Conservation (phyloP, 495 filamentous ascomycete genomes). For the Penicillium silybi region DNA sequence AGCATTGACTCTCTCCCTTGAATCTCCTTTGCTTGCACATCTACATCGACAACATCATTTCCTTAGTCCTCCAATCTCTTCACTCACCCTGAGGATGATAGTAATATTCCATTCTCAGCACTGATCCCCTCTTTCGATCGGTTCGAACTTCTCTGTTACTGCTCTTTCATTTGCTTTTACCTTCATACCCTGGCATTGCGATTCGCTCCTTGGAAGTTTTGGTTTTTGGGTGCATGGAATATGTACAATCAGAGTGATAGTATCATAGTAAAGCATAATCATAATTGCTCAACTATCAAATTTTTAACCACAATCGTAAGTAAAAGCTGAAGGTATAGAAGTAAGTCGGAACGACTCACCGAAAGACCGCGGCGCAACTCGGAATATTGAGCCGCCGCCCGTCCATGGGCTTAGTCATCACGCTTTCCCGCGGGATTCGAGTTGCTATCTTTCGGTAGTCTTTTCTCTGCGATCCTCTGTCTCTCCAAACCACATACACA, state of each 20-base stretch:
- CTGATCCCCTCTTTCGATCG: slow-evolving; percentile 7
- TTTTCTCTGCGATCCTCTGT: slow-evolving; percentile 9
- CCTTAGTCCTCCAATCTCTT: not conserved
- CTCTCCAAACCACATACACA: slow-evolving; percentile 8
- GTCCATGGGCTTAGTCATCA: slow-evolving; percentile 11
- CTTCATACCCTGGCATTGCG: slow-evolving; percentile 30
- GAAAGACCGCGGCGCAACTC: not conserved
- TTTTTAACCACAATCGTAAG: too few relatives aligned
- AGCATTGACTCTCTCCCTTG: slow-evolving; percentile 7
- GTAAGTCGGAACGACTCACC: not conserved
- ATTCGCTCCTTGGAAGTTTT: slow-evolving; percentile 11
- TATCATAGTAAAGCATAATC: slow-evolving; percentile 22
- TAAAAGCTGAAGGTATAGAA: not conserved
- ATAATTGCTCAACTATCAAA: slow-evolving; percentile 15
- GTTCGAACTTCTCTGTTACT: slow-evolving; percentile 5
- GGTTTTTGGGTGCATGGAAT: not conserved
- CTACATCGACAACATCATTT: not conserved
- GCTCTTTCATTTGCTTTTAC: not conserved
- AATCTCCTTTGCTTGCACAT: not conserved
- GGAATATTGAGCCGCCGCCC: slow-evolving; percentile 11
- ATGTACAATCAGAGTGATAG: slow-evolving; percentile 17
- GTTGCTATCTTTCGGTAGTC: slow-evolving; percentile 21
- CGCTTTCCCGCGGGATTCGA: slow-evolving; percentile 24
- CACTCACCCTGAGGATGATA: not conserved
- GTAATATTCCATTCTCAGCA: slow-evolving; percentile 1